Conservation (phyloP, 2,329 filamentous ascomycete species). For the Cladosporium sp. region DNA sequence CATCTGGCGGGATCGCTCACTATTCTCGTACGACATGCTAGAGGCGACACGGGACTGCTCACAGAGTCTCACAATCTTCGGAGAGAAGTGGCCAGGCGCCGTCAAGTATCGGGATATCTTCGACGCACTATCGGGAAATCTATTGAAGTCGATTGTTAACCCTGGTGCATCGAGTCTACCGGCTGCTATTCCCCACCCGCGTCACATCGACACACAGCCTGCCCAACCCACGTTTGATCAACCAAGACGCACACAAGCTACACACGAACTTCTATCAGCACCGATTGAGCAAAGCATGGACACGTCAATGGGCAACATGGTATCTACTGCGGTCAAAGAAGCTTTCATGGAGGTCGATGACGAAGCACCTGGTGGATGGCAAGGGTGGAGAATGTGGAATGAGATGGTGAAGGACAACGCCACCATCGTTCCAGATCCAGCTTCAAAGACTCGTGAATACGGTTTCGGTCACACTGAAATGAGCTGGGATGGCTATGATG, state of each 20-base stretch:
- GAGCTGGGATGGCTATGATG: background rate
- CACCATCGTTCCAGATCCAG: background rate
- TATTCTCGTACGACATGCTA: constrained; percentile 7
- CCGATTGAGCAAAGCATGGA: background rate
- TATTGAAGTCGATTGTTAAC: constrained; percentile 4
- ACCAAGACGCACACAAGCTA: background rate
- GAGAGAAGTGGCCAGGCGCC: constrained; percentile 11
- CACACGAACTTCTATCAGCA: background rate
- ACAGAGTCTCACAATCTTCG: constrained; percentile 8
- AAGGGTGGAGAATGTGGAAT: constrained; percentile 10
- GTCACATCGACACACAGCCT: background rate
- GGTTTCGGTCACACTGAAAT: background rate
- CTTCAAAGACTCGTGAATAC: background rate
- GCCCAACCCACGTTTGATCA: background rate
- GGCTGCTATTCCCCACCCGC: background rate
- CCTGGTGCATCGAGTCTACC: background rate
- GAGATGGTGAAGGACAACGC: constrained; percentile 7
- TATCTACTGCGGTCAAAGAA: constrained; percentile 3
- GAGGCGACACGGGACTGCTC: constrained; percentile 10
- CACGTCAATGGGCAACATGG: background rate
- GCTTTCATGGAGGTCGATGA: constrained; percentile 8
- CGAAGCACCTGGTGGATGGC: constrained; percentile 11
- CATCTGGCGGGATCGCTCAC: constrained; percentile 21
- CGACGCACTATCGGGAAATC: constrained; percentile 7
- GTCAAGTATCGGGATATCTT: constrained; percentile 12